Evolutionary conservation across 192 early-diverging fungal genomes (phyloP).

Genomic region (Powellomyces hirtus): DNA sequence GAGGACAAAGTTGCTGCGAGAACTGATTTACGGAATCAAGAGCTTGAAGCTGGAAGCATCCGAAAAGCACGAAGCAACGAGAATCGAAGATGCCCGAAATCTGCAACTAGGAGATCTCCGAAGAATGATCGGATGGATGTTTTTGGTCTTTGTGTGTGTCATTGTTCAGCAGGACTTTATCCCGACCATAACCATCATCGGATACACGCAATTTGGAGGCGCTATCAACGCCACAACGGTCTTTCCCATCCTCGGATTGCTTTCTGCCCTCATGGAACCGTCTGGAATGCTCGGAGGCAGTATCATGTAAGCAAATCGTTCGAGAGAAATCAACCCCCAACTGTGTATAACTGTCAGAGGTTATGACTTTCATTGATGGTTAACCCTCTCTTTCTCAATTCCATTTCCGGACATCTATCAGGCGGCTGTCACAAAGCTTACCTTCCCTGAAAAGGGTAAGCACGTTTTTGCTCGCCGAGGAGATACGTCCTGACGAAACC

Average conservation of each 20-base stretch:
- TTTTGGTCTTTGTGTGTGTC: neutral
- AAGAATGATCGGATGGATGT: neutral
- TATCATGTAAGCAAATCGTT: too few species aligned
- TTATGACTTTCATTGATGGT: too few species aligned
- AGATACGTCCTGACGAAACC: too few species aligned
- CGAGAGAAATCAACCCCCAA: too few species aligned
- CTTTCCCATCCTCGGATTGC: slow-evolving; percentile 5
- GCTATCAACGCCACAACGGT: neutral
- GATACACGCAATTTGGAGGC: neutral
- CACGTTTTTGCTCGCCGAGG: too few species aligned
- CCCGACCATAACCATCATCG: neutral
- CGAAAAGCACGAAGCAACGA: neutral
- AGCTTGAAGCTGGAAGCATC: slow-evolving; percentile 1
- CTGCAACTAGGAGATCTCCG: neutral
- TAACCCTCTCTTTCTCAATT: too few species aligned
- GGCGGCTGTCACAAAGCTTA: too few species aligned
- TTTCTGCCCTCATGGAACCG: neutral
- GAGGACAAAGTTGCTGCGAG: slow-evolving; percentile 24
- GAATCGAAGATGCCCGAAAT: neutral
- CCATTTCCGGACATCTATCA: too few species aligned
- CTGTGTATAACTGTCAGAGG: too few species aligned
- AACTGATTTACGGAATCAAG: slow-evolving; percentile 32
- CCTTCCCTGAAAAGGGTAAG: too few species aligned
- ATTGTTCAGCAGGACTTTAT: slow-evolving; percentile 1
- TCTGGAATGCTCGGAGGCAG: neutral